A percentile compares a stretch with the other conserved stretches of the same genome.
Conservation (phyloP, 2,329 filamentous ascomycete species). For the Penicillium vulpinum region DNA sequence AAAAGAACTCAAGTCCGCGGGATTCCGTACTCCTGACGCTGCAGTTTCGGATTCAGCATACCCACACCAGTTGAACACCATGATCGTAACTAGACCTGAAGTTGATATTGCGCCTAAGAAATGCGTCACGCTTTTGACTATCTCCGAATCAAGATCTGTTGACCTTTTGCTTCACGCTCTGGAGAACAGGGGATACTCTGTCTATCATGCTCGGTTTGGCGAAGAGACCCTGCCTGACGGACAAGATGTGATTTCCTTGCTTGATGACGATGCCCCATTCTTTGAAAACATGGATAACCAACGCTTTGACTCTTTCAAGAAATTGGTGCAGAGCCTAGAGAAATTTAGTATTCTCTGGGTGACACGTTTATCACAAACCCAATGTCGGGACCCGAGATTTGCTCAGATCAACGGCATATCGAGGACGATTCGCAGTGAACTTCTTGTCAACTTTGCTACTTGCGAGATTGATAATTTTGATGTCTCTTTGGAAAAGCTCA, state of each 20-base stretch:
- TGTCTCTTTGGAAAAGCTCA: constrained; percentile 4
- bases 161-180: neutral
- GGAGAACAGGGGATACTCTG: constrained; percentile 2
- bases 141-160: neutral
- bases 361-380: constrained; percentile 22
- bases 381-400: constrained; percentile 31
- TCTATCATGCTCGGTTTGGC: neutral
- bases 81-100: constrained; percentile 9
- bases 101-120: neutral
- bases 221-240: neutral
- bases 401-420: constrained; percentile 30
- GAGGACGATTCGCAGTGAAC: constrained; percentile 32
- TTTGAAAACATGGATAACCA: constrained; percentile 11
- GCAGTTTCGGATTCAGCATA: constrained; percentile 4
- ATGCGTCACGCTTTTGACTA: neutral
- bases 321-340: neutral
- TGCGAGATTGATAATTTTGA: constrained; percentile 18
- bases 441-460: constrained; percentile 28
- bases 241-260: constrained; percentile 15
- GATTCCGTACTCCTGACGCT: constrained; percentile 16
- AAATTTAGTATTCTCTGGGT: constrained; percentile 31
- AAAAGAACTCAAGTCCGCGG: constrained; percentile 18
- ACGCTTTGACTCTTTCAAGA: constrained; percentile 6
- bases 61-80: constrained; percentile 9
- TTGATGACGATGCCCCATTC: constrained; percentile 14